These are phyloP conservation scores for Kentomonas sorsogonicus DNA, from an alignment of 208 protist species.

Conservation along the genomic window DNA sequence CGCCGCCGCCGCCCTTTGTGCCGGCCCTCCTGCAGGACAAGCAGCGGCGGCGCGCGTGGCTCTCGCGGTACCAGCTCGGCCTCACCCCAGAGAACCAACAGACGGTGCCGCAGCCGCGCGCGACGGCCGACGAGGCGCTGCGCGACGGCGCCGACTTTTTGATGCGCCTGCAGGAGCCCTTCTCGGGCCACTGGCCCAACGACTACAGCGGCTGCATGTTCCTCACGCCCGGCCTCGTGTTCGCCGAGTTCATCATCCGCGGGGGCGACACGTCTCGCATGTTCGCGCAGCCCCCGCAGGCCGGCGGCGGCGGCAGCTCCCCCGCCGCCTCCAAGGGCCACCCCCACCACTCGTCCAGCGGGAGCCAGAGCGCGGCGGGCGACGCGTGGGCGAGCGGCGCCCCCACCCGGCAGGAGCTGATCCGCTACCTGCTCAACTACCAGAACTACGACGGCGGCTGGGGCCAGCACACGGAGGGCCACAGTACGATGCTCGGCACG, in stretches of 20 bases:
- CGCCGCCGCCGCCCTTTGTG: conserved; percentile 15
- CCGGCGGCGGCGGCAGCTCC: conserved; percentile 23
- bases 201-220: conserved; percentile 97
- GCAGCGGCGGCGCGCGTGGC: conserved; percentile 27
- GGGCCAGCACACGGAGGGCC: conserved; percentile 94
- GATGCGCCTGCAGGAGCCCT: conserved; percentile 76
- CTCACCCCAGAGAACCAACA: conserved; percentile 17
- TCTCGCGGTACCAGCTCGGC: conserved; percentile 73
- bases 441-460: conserved; percentile 95
- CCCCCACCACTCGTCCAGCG: not conserved
- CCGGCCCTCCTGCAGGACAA: conserved; percentile 34
- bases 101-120: conserved; percentile 7
- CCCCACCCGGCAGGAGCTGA: conserved; percentile 76
- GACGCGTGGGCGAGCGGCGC: conserved; percentile 25
- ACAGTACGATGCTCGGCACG: conserved; percentile 96
- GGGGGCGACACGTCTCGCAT: conserved; percentile 47
- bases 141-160: conserved; percentile 68
- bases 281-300: too few relatives aligned
- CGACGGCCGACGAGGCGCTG: conserved; percentile 35
- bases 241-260: conserved; percentile 88
- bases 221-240: conserved; percentile 90
- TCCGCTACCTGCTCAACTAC: conserved; percentile 92
- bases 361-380: conserved; percentile 14
- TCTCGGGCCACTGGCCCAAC: conserved; percentile 96
- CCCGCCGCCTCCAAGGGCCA: conserved; percentile 33